phyloP scores from a whole-genome alignment of 2,329 filamentous ascomycete species.

The Aspergillus udagawae region DNA sequence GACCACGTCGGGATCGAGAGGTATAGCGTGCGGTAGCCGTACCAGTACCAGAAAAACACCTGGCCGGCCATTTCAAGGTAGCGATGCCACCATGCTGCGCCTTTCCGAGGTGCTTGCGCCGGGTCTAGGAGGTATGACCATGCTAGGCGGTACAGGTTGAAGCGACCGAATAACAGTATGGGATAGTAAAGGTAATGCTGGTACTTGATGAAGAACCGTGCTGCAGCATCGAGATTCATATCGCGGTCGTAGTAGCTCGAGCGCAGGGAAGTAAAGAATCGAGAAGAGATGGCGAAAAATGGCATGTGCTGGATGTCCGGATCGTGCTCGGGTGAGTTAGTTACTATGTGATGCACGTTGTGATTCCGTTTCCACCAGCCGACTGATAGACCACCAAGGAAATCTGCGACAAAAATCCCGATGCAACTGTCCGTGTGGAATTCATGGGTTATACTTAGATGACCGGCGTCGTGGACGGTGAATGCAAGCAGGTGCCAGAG shows the following conservation, averaged over 20 bases:
- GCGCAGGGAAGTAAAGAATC: conserved; percentile 63
- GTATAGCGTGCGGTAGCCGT: conserved; percentile 78
- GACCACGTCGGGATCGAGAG: conserved; percentile 64
- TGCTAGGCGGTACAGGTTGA: conserved; percentile 80
- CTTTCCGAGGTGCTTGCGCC: conserved; percentile 67
- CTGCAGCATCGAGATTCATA: conserved; percentile 73
- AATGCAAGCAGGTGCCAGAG: conserved; percentile 97
- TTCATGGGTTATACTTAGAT: conserved; percentile 94
- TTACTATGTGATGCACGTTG: conserved; percentile 95
- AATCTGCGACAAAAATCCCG: conserved; percentile 87
- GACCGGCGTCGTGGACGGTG: conserved; percentile 87
- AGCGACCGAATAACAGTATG: conserved; percentile 73
- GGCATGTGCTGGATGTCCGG: conserved; percentile 92
- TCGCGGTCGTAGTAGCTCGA: conserved; percentile 74
- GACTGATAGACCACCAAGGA: conserved; percentile 79
- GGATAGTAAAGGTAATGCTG: conserved; percentile 83
- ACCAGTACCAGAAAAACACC: conserved; percentile 80
- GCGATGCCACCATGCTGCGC: conserved; percentile 77
- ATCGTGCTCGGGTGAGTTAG: conserved; percentile 94
- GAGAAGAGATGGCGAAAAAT: conserved; percentile 82
- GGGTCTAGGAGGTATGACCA: conserved; percentile 68
- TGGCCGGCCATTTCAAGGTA: conserved; percentile 75
- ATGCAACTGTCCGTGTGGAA: conserved; percentile 80
- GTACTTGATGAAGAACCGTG: conserved; percentile 64
- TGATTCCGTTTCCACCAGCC: conserved; percentile 98